Base-by-base conservation (phyloP, 208 protist species). In the Lotmaria passim region DNA sequence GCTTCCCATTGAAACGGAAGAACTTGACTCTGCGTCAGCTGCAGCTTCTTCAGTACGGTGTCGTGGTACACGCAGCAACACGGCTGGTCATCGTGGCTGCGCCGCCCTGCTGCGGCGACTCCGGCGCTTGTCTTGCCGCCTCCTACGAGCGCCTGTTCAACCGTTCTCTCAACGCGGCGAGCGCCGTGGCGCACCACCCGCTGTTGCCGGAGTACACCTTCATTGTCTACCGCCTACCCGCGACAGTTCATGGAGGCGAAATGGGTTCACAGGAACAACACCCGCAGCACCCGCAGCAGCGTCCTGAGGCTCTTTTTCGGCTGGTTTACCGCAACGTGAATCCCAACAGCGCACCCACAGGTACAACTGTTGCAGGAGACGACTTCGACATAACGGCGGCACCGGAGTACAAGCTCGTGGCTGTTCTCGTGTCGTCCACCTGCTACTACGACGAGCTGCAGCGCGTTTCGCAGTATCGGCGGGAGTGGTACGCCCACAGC, bases 281-380 rank as follows among this genome's bases (percentile, higher is more conserved):
- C n/a, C 34, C 4, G 23, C 36, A n/a, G 34, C 53, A 28, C 21
- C 23, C 2, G 36, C 55, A 60, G 43, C 43, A 64, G 31, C 58
- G 44, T 53, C 66, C 83, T 7, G 75, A 77, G 14, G 75, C 83
- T 2, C 74, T 94, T 1, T 93, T 96, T 47, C 88, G 89, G 23
- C 61, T 96, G 17, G 80, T 96, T 3, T 96, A 94, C 78, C 86
- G 91, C 44, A 94, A 96, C 60, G 86, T 94, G 46, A 52, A 36
- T 28, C 39, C 62, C 26, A 2, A 67, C 38, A 46, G 31, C n/a
- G 26, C 38, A 24, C 31, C 41, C 11, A 2, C 33, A 1, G 41
- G 55, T 72, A 61, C 26, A 0, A 26, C 63, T 72, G 36, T 10
- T 6, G 3, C 6, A 0, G 31, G 44, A 19, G n/a, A n/a, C n/a